A percentile compares a stretch with the other conserved stretches of the same genome.
These are phyloP conservation scores for Skeletonema potamos DNA, from an alignment of 108 stramenopile genomes.

Conservation along the genomic window DNA sequence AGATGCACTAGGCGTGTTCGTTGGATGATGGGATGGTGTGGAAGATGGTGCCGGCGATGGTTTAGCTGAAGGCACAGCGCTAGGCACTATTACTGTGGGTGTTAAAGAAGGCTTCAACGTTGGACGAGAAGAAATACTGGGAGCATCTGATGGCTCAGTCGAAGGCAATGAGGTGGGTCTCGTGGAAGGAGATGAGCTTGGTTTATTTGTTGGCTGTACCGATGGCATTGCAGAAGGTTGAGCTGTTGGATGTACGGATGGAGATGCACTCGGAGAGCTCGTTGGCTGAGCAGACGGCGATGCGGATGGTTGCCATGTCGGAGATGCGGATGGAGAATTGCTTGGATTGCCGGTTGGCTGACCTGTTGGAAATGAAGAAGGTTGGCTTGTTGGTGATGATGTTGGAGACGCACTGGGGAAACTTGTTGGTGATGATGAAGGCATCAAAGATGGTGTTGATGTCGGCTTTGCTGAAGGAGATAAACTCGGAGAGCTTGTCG, in stretches of 20 bases:
- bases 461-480: slow-evolving; percentile 1
- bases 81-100: neutral
- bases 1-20: neutral
- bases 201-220: neutral
- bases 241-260: neutral
- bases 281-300: slow-evolving; percentile 13
- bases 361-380: neutral
- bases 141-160: neutral
- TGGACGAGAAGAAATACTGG: neutral
- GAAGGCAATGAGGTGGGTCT: neutral
- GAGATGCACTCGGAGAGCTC: neutral
- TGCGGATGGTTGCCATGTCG: neutral
- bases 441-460: neutral
- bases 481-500: neutral
- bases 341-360: neutral
- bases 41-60: neutral
- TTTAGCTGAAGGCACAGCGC: neutral
- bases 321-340: slow-evolving; percentile 1
- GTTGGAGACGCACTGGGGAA: neutral
- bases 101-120: neutral
- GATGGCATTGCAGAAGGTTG: neutral
- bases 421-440: neutral
- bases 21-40: neutral
- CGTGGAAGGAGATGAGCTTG: neutral
- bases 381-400: neutral